phyloP scores from a whole-genome alignment of 2,329 filamentous ascomycete species.

The Talaromyces sp. region DNA sequence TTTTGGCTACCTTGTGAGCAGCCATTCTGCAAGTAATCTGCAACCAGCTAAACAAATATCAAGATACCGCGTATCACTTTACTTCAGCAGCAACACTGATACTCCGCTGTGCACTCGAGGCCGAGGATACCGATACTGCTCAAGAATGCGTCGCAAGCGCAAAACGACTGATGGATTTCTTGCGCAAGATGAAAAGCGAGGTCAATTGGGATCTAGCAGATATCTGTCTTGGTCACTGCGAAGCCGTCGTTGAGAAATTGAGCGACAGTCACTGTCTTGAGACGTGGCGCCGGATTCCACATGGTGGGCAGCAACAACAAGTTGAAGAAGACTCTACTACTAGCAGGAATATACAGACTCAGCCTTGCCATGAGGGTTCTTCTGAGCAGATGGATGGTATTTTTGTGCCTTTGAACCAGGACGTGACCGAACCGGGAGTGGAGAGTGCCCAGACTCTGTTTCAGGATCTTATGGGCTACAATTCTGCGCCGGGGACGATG shows the following conservation, averaged over 20 bases:
- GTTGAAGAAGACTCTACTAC: not conserved
- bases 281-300: slow-evolving; percentile 1
- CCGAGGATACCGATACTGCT: slow-evolving; percentile 11
- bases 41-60: not conserved
- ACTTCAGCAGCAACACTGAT: slow-evolving; percentile 18
- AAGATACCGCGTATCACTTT: slow-evolving; percentile 26
- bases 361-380: not conserved
- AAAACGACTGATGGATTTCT: slow-evolving; percentile 12
- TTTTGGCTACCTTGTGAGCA: slow-evolving; percentile 26
- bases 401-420: not conserved
- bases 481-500: not conserved
- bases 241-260: slow-evolving; percentile 14
- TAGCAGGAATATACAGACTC: not conserved
- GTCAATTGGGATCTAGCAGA: slow-evolving; percentile 18
- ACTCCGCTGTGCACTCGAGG: slow-evolving; percentile 16
- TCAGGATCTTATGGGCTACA: not conserved
- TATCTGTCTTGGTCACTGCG: slow-evolving; percentile 17
- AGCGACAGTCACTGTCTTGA: slow-evolving; percentile 7
- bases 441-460: not conserved
- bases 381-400: not conserved
- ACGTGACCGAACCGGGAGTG: not conserved
- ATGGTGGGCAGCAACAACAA: not conserved
- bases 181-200: slow-evolving; percentile 14
- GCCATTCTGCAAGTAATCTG: not conserved
- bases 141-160: slow-evolving; percentile 13